Base-by-base conservation (phyloP, 2,329 filamentous ascomycete species). In the Cercospora nicotianae region DNA sequence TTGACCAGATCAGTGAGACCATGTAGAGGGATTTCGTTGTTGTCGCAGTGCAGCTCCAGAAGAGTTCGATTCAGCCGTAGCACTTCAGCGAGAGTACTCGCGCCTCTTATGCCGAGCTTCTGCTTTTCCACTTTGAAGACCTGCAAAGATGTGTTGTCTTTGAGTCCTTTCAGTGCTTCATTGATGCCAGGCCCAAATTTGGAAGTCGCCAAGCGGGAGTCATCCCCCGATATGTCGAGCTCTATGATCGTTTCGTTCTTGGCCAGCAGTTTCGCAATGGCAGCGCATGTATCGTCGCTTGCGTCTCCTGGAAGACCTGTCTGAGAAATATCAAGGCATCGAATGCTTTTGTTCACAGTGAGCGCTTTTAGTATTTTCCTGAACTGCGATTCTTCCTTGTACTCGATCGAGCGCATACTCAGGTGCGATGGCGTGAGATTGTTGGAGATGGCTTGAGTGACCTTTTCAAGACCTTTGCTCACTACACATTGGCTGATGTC, bases 11-110 rank as follows among this genome's bases (percentile, higher is more conserved):
- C 87, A 0, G 88, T 91, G 70, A 91, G 89, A 1, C 88, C 89
- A 70, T 89, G 87, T n/a, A 91, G 81, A 57, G 88, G 89, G 65
- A 91, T 90, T 64, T 88, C 87, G 74, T 92, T 92, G 76, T 90
- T 88, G 69, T 90, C 89, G 77, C 90, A 92, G 72, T 91, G 84
- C 5, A 92, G 82, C 75, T 91, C 87, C 28, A 85, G 83, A 5
- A 92, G 79, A 1, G 85, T 86, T 2, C 78, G 82, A 73, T 92
- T 92, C 69, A 83, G 83, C 73, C 89, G 87, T 39, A 92, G 80
- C 16, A 92, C 89, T 18, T 90, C 89, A 1, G 89, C 87, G 39
- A 92, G 81, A 0, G 89, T 90, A 74, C 87, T 90, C 3, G 90
- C 89, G 33, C 90, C 90, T 77, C 89, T 88, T 23, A 91, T 77